These are phyloP conservation scores for Cladorrhinum sp. DNA, from an alignment of 2,329 filamentous ascomycete species.

Conservation along the genomic window DNA sequence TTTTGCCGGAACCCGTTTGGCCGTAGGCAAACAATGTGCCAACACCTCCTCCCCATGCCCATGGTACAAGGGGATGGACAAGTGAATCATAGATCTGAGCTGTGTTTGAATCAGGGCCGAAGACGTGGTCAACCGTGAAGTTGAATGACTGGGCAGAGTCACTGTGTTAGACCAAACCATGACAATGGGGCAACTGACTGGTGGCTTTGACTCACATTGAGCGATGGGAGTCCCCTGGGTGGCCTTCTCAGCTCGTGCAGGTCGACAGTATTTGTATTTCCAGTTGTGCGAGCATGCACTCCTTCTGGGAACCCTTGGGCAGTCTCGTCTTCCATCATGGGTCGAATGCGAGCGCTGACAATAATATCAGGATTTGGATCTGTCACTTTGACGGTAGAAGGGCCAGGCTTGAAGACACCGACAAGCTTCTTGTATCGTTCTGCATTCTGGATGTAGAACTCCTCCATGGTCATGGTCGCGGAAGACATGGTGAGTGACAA, in stretches of 20 bases:
- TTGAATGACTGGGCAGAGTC: constrained; percentile 31
- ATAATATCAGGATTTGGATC: constrained; percentile 30
- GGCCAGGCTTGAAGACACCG: constrained; percentile 27
- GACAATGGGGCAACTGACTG: background rate
- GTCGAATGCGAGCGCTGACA: constrained; percentile 38
- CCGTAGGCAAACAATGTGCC: constrained; percentile 49
- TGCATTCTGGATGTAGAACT: constrained; percentile 33
- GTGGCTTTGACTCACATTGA: constrained; percentile 24
- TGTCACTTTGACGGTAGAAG: background rate
- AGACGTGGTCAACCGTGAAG: constrained; percentile 38
- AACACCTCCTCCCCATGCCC: constrained; percentile 45
- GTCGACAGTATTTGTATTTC: constrained; percentile 30
- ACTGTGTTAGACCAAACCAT: background rate
- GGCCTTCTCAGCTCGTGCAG: constrained; percentile 38
- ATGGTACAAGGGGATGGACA: constrained; percentile 42
- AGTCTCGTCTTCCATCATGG: constrained; percentile 36
- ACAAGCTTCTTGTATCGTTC: constrained; percentile 32
- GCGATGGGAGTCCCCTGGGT: constrained; percentile 31
- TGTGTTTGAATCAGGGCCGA: constrained; percentile 35
- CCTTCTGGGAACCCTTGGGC: constrained; percentile 29
- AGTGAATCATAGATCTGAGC: constrained; percentile 41
- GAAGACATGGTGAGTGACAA: background rate
- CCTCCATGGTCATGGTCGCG: constrained; percentile 30
- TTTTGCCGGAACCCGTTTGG: constrained; percentile 50
- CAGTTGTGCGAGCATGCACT: constrained; percentile 27